phyloP scores from a whole-genome alignment of 1,139 yeast genomes.

The Blastobotrys buckinghamii region DNA sequence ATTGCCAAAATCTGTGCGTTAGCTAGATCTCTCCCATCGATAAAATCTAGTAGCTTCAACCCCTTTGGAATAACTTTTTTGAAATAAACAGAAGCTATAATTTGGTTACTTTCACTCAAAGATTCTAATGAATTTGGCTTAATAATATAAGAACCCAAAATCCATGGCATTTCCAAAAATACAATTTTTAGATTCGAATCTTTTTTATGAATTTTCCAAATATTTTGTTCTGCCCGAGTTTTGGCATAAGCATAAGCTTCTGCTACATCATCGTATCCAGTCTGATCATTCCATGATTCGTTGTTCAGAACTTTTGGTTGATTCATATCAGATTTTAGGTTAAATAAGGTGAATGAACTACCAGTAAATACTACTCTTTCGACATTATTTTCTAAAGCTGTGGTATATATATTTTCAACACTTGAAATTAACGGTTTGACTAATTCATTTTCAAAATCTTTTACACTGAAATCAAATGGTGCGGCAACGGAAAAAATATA shows the following conservation, averaged over 20 bases:
- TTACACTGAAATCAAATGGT: not conserved
- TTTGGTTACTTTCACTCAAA: not conserved
- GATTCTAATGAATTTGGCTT: not conserved
- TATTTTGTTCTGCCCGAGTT: not conserved
- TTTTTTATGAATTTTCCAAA: constrained; percentile 1
- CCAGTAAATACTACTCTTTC: constrained; percentile 1
- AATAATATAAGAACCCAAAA: not conserved
- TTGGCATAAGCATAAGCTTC: constrained; percentile 2
- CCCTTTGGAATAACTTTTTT: not conserved
- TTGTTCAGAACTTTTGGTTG: not conserved
- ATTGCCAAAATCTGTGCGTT: not conserved
- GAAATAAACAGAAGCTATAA: not conserved
- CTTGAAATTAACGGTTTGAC: not conserved
- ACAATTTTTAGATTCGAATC: not conserved
- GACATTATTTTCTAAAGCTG: not conserved
- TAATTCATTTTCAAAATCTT: not conserved
- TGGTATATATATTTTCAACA: not conserved
- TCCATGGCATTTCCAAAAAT: not conserved
- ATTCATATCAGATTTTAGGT: constrained; percentile 1
- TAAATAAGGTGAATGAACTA: not conserved
- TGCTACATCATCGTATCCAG: not conserved
- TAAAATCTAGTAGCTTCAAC: not conserved
- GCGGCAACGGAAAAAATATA: not conserved
- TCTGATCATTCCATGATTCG: not conserved
- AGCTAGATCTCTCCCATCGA: constrained; percentile 5